Evolutionary conservation across 129 eudicot species (phyloP).

Genomic region (Gnaphalium uliginosum): DNA sequence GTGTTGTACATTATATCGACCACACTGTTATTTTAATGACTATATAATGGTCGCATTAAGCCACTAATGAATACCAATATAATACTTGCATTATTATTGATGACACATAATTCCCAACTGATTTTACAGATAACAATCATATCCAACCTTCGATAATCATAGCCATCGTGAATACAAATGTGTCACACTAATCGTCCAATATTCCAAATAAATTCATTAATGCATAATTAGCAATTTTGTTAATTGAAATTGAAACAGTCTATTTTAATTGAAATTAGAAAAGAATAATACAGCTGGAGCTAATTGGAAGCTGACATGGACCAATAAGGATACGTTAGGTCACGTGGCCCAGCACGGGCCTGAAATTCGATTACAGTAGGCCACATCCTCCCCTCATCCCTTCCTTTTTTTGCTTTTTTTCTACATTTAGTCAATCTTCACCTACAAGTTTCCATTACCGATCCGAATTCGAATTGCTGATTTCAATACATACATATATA

Average conservation of each 20-base stretch:
- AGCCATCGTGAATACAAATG: too few relatives aligned
- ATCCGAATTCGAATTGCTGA: slow-evolving; percentile 16
- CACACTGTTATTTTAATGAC: too few relatives aligned
- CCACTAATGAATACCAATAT: too few relatives aligned
- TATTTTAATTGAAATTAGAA: too few relatives aligned
- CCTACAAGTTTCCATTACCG: slow-evolving; percentile 13
- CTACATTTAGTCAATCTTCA: slow-evolving; percentile 7
- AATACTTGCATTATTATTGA: too few relatives aligned
- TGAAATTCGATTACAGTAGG: slow-evolving; percentile 25
- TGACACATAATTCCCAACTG: too few relatives aligned
- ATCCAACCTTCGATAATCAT: too few relatives aligned
- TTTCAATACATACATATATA: slow-evolving; percentile 7
- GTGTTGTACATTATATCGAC: too few relatives aligned
- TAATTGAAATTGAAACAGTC: slow-evolving; percentile 16
- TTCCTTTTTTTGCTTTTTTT: background rate
- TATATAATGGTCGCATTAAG: too few relatives aligned
- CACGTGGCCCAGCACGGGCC: slow-evolving; percentile 36
- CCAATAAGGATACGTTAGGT: slow-evolving; percentile 26
- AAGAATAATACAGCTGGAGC: background rate
- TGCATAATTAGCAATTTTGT: slow-evolving; percentile 39
- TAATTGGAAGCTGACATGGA: background rate
- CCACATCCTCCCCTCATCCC: slow-evolving; percentile 16
- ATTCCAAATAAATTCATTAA: too few relatives aligned
- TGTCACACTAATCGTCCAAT: too few relatives aligned
- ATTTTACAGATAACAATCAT: too few relatives aligned